Evolutionary conservation across 306 rosid species (phyloP).

Genomic region (Prunus dulcis): DNA sequence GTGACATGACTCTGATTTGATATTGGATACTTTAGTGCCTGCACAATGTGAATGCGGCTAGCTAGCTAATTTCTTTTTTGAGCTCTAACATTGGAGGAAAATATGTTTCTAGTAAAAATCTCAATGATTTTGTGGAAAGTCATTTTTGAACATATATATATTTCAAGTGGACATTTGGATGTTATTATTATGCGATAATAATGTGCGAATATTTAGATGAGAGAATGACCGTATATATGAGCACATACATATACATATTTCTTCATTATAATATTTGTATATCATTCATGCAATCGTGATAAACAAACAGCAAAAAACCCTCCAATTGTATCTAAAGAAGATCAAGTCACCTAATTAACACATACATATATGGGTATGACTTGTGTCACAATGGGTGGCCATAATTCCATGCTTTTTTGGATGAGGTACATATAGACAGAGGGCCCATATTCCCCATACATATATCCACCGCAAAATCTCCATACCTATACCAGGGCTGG

Average conservation of each 20-base stretch:
- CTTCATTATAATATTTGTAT: not conserved
- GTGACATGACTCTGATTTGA: constrained; percentile 37
- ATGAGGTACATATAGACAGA: not conserved
- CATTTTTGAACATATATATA: not conserved
- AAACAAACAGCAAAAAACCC: not conserved
- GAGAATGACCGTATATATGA: not conserved
- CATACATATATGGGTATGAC: not conserved
- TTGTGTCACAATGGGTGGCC: not conserved
- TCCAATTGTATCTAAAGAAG: no score
- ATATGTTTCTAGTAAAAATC: not conserved
- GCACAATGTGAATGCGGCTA: not conserved
- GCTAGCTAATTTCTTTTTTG: not conserved
- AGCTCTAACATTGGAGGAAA: not conserved
- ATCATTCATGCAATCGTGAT: not conserved
- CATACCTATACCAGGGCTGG: not conserved
- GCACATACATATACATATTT: no score
- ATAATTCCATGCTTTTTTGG: not conserved
- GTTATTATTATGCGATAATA: no score
- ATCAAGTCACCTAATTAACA: no score
- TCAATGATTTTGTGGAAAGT: not conserved
- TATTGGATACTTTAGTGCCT: not conserved
- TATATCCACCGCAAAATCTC: not conserved
- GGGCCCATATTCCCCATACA: not conserved
- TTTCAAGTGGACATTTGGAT: no score
- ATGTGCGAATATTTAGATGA: fast-evolving